These are phyloP conservation scores for Salvia miltiorrhiza DNA, from an alignment of 257 asterid species.

Conservation along the genomic window DNA sequence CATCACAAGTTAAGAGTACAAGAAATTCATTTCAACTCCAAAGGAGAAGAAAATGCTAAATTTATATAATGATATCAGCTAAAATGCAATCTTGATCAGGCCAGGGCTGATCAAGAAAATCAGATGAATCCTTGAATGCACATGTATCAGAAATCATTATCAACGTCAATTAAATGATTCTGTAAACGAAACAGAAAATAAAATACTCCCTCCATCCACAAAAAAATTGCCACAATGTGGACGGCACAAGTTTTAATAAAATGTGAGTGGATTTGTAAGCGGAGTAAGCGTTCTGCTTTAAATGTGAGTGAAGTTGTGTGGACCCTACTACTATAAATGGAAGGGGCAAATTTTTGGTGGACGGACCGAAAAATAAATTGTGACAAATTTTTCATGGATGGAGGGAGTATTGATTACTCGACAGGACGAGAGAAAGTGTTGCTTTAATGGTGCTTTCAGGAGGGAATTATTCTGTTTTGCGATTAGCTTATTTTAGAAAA, in stretches of 20 bases:
- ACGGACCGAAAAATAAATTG: too few species aligned
- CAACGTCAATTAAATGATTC: not conserved
- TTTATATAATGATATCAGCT: conserved; percentile 4
- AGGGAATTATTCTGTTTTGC: too few species aligned
- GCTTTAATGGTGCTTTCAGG: not conserved
- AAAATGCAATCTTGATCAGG: not conserved
- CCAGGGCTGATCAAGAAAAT: not conserved
- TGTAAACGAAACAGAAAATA: not conserved
- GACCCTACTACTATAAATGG: too few species aligned
- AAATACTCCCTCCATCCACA: too few species aligned
- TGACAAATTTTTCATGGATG: too few species aligned
- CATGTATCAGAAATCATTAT: not conserved
- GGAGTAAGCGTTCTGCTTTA: too few species aligned
- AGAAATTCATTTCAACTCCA: not conserved
- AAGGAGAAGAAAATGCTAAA: not conserved
- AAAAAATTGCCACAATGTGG: too few species aligned
- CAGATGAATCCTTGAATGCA: not conserved
- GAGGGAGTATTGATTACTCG: not conserved
- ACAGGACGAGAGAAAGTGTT: not conserved
- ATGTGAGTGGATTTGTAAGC: too few species aligned
- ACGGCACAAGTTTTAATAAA: too few species aligned
- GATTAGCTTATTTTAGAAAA: too few species aligned
- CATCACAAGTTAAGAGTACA: not conserved
- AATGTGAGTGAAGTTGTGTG: too few species aligned
- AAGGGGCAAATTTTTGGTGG: too few species aligned